A percentile compares a stretch with the other conserved stretches of the same genome.
These are phyloP conservation scores for Posidonia oceanica DNA, from an alignment of 116 monocot species.

Conservation along the genomic window DNA sequence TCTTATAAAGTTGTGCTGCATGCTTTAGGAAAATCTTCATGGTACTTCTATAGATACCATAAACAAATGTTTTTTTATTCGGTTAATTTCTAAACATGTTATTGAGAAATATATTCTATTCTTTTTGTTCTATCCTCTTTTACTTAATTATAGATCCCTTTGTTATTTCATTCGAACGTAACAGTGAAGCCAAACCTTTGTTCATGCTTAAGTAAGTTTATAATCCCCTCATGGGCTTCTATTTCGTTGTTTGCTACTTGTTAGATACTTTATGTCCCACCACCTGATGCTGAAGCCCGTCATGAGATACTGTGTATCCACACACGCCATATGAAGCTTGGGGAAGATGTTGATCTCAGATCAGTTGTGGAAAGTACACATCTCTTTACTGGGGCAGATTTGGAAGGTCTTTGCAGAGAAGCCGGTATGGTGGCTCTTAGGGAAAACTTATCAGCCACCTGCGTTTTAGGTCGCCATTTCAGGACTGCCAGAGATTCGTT, in stretches of 20 bases:
- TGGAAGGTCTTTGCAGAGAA: slow-evolving; percentile 69
- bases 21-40: no score
- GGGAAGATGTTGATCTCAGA: slow-evolving; percentile 57
- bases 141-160: not conserved
- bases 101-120: no score
- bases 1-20: no score
- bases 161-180: no score
- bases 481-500: slow-evolving; percentile 38
- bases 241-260: slow-evolving; percentile 1
- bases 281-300: slow-evolving; percentile 70
- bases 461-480: slow-evolving; percentile 41
- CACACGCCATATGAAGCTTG: slow-evolving; percentile 54
- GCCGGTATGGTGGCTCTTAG: slow-evolving; percentile 73
- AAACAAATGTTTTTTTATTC: no score
- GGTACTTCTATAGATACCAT: no score
- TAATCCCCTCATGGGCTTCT: not conserved
- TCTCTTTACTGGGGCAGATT: slow-evolving; percentile 83
- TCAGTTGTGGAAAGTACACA: slow-evolving; percentile 55
- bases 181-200: no score
- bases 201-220: no score
- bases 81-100: no score
- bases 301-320: slow-evolving; percentile 64
- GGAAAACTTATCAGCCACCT: slow-evolving; percentile 38
- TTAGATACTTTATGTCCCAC: slow-evolving; percentile 85
- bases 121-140: not conserved